Conservation (phyloP, 352 stramenopile species). For the Globisporangium echinulatum region DNA sequence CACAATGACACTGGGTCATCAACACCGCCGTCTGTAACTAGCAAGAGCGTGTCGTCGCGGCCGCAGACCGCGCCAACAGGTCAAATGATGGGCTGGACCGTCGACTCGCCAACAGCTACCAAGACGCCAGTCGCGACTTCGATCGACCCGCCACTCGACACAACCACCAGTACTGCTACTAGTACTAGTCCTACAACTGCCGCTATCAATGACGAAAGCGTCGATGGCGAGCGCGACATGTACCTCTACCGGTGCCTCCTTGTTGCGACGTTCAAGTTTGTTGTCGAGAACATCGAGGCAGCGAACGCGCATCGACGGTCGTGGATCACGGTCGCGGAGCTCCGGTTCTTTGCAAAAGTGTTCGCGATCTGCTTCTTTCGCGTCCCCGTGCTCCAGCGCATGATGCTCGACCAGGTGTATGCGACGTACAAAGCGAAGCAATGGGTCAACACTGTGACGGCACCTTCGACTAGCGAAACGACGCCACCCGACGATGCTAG, state of each 20-base stretch:
- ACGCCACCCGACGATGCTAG: background rate
- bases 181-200: slow-evolving; percentile 10
- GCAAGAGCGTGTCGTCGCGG: background rate
- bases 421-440: slow-evolving; percentile 38
- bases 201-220: slow-evolving; percentile 20
- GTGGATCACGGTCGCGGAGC: slow-evolving; percentile 55
- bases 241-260: slow-evolving; percentile 62
- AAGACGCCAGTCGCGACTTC: too few relatives aligned
- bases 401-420: slow-evolving; percentile 52
- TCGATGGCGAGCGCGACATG: slow-evolving; percentile 43
- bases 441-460: slow-evolving; percentile 30
- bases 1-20: slow-evolving; percentile 14
- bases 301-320: slow-evolving; percentile 28
- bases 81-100: slow-evolving; percentile 19
- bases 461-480: background rate
- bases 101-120: slow-evolving; percentile 18
- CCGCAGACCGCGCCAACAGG: slow-evolving; percentile 3
- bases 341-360: slow-evolving; percentile 56
- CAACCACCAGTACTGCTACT: background rate
- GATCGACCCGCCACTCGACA: slow-evolving; percentile 10
- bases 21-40: slow-evolving; percentile 3
- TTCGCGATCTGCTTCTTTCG: slow-evolving; percentile 72
- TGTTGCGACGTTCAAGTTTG: slow-evolving; percentile 74
- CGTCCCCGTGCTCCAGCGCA: slow-evolving; percentile 40
- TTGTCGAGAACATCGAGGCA: slow-evolving; percentile 51